Conservation (phyloP, 441 rosid genomes). For the Adansonia gregorii region DNA sequence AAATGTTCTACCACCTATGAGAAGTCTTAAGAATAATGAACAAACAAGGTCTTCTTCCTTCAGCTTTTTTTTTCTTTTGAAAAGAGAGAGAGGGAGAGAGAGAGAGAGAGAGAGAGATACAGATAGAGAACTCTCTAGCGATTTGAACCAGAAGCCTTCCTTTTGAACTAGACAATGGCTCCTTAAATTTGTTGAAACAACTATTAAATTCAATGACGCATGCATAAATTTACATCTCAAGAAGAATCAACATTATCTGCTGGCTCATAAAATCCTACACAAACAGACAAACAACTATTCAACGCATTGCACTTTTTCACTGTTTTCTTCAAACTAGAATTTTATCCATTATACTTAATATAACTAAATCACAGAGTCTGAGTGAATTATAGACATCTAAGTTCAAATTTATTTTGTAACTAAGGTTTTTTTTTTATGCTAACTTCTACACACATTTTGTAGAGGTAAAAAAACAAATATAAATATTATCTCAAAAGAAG, state of each 20-base stretch:
- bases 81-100: not conserved
- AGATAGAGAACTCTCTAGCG: not conserved
- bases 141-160: constrained; percentile 13
- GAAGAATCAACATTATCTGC: not conserved
- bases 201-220: constrained; percentile 8
- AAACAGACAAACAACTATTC: not conserved
- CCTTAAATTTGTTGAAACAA: constrained; percentile 7
- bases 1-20: not conserved
- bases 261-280: not conserved
- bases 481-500: not conserved
- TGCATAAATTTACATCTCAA: not conserved
- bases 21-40: not conserved
- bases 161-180: not conserved
- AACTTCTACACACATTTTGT: not conserved
- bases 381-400: constrained; percentile 1
- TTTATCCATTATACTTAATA: not conserved
- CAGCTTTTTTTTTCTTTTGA: not conserved
- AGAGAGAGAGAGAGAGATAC: not conserved
- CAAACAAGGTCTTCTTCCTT: not conserved
- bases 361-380: constrained; percentile 6
- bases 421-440: constrained; percentile 2
- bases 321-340: not conserved
- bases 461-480: not conserved
- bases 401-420: not conserved
- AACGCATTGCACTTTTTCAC: not conserved